phyloP scores from a whole-genome alignment of 2,329 filamentous ascomycete genomes.

The Scedosporium minutisporum region DNA sequence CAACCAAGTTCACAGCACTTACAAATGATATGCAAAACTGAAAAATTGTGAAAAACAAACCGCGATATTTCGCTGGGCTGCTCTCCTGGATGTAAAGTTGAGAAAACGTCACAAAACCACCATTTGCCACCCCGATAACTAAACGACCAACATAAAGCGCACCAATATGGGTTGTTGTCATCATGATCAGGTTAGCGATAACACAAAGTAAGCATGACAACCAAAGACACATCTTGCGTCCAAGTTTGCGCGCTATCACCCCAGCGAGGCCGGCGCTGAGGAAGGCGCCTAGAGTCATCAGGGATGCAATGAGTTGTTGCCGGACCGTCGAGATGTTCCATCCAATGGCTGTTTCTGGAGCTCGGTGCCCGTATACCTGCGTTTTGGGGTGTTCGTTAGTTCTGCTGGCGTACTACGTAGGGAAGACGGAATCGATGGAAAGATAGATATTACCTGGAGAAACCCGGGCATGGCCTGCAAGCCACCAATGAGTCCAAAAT shows the following conservation, averaged over 20 bases:
- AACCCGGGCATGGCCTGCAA: slow-evolving; percentile 41
- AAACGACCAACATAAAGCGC: no score
- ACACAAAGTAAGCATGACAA: slow-evolving; percentile 9
- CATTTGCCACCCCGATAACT: no score
- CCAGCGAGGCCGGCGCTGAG: slow-evolving; percentile 31
- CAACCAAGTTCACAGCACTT: no score
- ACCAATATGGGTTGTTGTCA: no score
- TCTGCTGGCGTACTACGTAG: neutral
- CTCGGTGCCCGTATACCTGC: slow-evolving; percentile 26
- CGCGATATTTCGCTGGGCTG: no score
- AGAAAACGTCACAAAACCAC: no score
- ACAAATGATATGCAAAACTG: no score
- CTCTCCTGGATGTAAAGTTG: no score
- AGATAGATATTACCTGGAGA: slow-evolving; percentile 17
- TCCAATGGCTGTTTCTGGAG: slow-evolving; percentile 19
- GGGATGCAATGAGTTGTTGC: slow-evolving; percentile 37
- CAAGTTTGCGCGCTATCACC: slow-evolving; percentile 24
- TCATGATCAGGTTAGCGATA: no score
- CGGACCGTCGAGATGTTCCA: slow-evolving; percentile 34
- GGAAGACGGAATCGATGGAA: neutral
- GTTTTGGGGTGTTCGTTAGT: neutral
- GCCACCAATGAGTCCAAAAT: slow-evolving; percentile 40
- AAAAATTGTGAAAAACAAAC: no score
- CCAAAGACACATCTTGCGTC: slow-evolving; percentile 28
- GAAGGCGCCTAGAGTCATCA: slow-evolving; percentile 38